Base-by-base conservation (phyloP, 2,329 filamentous ascomycete genomes). In the Eurotiales sp. region DNA sequence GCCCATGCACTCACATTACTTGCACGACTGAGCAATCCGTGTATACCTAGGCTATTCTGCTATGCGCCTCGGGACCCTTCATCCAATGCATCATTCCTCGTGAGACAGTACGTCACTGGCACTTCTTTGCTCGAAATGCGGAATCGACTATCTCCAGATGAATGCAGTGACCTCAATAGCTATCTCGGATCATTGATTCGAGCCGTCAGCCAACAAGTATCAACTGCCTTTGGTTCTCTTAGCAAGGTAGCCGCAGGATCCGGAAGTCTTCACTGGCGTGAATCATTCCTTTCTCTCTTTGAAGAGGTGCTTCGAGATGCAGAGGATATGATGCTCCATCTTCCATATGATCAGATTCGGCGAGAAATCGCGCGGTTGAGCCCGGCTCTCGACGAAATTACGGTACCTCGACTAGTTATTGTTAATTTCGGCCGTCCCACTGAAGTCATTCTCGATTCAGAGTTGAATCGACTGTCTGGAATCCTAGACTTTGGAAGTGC, bases 241-340 rank as follows among this genome's bases (percentile, higher is more conserved):
- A 70, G 73, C 37, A 67, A 71, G 46, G 77, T 80, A 4, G 71
- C 72, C 39, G 62, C 62, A 12, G 72, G 73, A n/a, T 63, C 63
- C 21, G 77, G 78, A 14, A 71, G 64, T 50, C 59, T 57, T n/a
- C 75, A 75, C 3, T 84, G 81, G 81, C 68, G 71, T 48, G 72
- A 77, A 50, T 76, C 75, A 11, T 84, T 83, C 56, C 64, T 74
- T 21, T 58, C 62, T 5, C 69, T 83, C 34, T 66, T 83, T 17
- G 80, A 83, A 60, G 67, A 72, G 10, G 65, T 76, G 8, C 66
- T 84, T 21, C 77, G 78, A 14, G 80, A 83, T 57, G 77, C 74
- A 14, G 81, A 84, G 60, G 80, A 83, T 52, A 77, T 78, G 64
- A 74, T 82, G 11, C 73, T 84, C 57, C 77, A 74, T 52, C 61